These are phyloP conservation scores for Neofusicoccum laricinum DNA, from an alignment of 2,329 filamentous ascomycete genomes.

Conservation along the genomic window DNA sequence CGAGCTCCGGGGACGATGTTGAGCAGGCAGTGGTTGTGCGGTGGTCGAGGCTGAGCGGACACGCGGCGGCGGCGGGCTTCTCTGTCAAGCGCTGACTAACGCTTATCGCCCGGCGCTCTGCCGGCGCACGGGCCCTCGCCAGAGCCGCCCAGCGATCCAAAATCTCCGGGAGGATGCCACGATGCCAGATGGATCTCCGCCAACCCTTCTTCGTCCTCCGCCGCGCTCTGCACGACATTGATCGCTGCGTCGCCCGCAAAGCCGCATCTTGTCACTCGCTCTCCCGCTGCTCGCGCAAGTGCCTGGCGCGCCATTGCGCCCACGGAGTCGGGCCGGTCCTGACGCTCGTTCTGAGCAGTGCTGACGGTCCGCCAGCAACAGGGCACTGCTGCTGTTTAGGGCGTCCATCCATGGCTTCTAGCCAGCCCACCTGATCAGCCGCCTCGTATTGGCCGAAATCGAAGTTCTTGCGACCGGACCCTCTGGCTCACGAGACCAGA, in stretches of 20 bases:
- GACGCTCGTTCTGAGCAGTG: neutral
- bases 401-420: neutral
- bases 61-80: neutral
- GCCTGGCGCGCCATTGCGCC: no score
- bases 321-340: no score
- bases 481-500: neutral
- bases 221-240: no score
- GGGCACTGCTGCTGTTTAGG: neutral
- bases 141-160: neutral
- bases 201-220: neutral
- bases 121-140: neutral
- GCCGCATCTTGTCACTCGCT: neutral
- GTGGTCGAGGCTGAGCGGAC: neutral
- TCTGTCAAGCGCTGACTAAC: neutral
- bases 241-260: neutral
- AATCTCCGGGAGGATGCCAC: neutral
- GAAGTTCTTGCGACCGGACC: neutral
- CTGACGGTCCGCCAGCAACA: conserved; percentile 1
- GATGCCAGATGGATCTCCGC: neutral
- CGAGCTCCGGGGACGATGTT: neutral
- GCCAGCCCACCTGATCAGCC: neutral
- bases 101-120: neutral
- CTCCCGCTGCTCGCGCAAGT: neutral
- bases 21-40: neutral
- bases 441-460: neutral